Evolutionary conservation across 768 basidiomycete species (phyloP).

Genomic region (Cystofilobasidium capitatum): DNA sequence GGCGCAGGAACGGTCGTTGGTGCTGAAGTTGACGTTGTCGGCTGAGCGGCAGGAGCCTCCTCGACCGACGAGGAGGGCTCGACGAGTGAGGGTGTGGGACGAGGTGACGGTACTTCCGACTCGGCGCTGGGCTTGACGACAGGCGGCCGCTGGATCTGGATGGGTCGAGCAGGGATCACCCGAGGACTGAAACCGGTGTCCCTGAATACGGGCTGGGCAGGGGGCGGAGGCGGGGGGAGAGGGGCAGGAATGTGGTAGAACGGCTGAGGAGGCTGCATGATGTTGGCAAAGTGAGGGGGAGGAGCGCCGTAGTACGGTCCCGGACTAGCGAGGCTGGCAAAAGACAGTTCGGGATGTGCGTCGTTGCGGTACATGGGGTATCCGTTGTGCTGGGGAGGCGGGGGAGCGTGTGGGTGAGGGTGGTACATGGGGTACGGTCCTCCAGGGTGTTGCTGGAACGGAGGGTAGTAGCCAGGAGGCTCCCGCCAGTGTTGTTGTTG

Average conservation of each 20-base stretch:
- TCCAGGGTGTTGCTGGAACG: slow-evolving; percentile 1
- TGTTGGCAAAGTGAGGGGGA: not conserved
- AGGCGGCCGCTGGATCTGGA: slow-evolving; percentile 5
- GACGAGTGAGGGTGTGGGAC: not conserved
- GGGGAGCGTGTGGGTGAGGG: too few species aligned
- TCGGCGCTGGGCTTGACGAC: too few species aligned
- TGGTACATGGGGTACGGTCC: too few species aligned
- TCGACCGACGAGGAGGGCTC: too few species aligned
- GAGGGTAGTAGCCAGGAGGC: not conserved
- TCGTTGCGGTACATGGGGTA: slow-evolving; percentile 9
- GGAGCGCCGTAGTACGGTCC: not conserved
- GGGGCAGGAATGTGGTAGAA: not conserved
- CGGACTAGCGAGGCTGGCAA: not conserved
- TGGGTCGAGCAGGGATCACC: not conserved
- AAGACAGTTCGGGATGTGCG: not conserved
- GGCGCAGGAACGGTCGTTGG: not conserved
- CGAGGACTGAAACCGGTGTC: not conserved
- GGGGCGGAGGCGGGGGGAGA: not conserved
- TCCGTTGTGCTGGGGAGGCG: too few species aligned
- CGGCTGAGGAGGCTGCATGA: not conserved
- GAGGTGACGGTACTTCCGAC: not conserved
- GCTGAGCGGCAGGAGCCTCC: not conserved
- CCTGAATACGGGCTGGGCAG: not conserved
- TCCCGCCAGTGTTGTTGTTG: slow-evolving; percentile 2
- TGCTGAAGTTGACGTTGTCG: not conserved